phyloP scores from a whole-genome alignment of 139 green algal species.

The Volvox africanus region DNA sequence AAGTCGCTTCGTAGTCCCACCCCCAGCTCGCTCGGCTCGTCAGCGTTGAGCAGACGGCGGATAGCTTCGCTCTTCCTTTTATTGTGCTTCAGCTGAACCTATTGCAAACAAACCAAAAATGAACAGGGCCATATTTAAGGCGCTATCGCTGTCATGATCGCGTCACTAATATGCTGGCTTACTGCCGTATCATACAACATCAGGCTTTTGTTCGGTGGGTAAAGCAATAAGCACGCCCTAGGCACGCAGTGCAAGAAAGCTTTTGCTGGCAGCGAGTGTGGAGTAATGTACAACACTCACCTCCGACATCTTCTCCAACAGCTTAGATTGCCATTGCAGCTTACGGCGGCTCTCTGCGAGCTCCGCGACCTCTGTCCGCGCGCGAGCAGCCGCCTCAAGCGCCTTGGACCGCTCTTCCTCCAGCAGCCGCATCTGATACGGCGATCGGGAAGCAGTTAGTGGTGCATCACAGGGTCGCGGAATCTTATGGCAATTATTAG shows the following conservation, averaged over 20 bases:
- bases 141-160: too few species aligned
- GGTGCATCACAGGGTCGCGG: too few species aligned
- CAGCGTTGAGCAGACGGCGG: constrained; percentile 58
- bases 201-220: too few species aligned
- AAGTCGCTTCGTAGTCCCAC: not conserved
- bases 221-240: too few species aligned
- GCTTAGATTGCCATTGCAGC: constrained; percentile 74
- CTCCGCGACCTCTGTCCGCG: constrained; percentile 64
- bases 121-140: too few species aligned
- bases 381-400: constrained; percentile 64
- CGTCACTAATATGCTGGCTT: too few species aligned
- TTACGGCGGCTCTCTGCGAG: constrained; percentile 63
- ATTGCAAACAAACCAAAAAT: not conserved
- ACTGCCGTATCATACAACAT: too few species aligned
- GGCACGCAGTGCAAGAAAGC: too few species aligned
- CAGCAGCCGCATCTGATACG: constrained; percentile 59
- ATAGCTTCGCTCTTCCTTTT: constrained; percentile 73
- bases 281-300: constrained; percentile 41
- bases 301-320: constrained; percentile 77
- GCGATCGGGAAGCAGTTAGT: too few species aligned
- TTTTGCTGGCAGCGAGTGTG: too few species aligned
- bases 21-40: not conserved
- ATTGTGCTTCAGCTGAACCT: constrained; percentile 76
- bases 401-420: constrained; percentile 68
- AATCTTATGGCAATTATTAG: too few species aligned